Conservation (phyloP, 345 rosid species). For the Dovyalis caffra region DNA sequence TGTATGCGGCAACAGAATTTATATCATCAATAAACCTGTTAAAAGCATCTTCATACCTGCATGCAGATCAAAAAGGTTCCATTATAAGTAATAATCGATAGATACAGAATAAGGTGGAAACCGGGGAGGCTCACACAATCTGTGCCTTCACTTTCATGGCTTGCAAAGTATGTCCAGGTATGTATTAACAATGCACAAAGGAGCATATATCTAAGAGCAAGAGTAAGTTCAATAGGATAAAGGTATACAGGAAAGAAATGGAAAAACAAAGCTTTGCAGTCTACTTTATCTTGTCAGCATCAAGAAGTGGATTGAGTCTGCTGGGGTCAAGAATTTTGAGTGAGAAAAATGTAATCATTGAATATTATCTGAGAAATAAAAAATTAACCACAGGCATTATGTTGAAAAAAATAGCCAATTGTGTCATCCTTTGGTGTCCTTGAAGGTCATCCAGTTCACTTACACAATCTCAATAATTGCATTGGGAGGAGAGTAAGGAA, state of each 20-base stretch:
- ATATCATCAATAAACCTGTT: constrained; percentile 95
- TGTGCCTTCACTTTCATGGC: constrained; percentile 8
- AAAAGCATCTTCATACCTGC: constrained; percentile 97
- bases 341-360: background rate
- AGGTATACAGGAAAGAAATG: background rate
- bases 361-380: background rate
- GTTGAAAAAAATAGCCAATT: constrained; percentile 15
- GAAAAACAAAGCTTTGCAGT: background rate
- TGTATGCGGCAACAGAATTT: constrained; percentile 95
- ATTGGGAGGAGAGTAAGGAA: constrained; percentile 90
- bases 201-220: background rate
- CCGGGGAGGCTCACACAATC: constrained; percentile 7
- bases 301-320: background rate
- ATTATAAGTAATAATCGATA: constrained; percentile 9
- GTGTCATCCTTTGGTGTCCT: background rate
- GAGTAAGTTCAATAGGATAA: background rate
- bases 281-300: background rate
- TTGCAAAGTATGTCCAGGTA: background rate
- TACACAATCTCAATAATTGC: constrained; percentile 93
- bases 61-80: constrained; percentile 19
- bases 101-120: constrained; percentile 2
- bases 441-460: constrained; percentile 29
- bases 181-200: constrained; percentile 8
- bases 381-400: constrained; percentile 18
- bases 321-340: background rate